phyloP scores from a whole-genome alignment of 768 basidiomycete species.

The Tricholomella constricta region DNA sequence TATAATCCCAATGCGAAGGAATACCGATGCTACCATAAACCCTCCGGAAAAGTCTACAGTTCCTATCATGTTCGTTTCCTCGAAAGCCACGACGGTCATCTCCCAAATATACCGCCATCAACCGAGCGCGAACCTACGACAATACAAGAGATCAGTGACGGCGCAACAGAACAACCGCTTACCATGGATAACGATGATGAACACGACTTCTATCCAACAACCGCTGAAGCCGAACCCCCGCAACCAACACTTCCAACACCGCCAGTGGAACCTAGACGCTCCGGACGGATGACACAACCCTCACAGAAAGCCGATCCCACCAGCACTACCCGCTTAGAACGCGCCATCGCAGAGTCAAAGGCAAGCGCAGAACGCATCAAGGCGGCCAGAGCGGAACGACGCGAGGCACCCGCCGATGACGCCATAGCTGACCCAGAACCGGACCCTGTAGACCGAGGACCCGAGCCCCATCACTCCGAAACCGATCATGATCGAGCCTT shows the following conservation, averaged over 20 bases:
- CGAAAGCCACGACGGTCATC: slow-evolving; percentile 20
- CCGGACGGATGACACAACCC: background rate
- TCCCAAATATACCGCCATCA: background rate
- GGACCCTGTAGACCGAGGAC: background rate
- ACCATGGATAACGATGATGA: background rate
- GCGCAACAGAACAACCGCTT: background rate
- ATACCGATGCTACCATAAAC: too few species aligned
- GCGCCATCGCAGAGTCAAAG: slow-evolving; percentile 1
- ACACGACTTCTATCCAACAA: background rate
- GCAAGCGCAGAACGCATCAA: slow-evolving; percentile 4
- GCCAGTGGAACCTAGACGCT: background rate
- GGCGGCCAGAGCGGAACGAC: background rate
- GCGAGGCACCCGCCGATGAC: background rate
- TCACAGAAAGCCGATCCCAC: background rate
- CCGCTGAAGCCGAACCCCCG: background rate
- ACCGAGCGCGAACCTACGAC: background rate
- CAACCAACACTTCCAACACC: too few species aligned
- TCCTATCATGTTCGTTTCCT: slow-evolving; percentile 29
- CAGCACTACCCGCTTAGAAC: background rate
- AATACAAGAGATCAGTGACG: too few species aligned
- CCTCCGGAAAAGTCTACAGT: slow-evolving; percentile 16
- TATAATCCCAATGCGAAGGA: too few species aligned
- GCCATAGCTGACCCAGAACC: background rate
- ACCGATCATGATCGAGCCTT: background rate
- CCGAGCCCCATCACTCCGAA: too few species aligned